Base-by-base conservation (phyloP, 805 yeast species). In the Barnettozyma sp. region DNA sequence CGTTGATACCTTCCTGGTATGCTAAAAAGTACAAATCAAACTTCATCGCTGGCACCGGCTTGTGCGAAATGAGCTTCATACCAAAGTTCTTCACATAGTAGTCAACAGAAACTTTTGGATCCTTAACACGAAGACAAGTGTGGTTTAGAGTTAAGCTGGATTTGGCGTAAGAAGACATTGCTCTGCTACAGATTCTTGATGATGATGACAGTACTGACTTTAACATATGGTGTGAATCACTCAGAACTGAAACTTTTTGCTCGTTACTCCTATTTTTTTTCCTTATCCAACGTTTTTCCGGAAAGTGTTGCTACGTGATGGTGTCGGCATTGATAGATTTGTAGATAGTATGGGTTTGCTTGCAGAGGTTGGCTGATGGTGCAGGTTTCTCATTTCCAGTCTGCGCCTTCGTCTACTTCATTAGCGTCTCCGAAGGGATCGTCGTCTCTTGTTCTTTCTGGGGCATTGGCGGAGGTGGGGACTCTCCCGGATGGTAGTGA, bases 21-120 rank as follows among this genome's bases (percentile, higher is more conserved):
- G 78, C 82, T 40, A 90, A 61, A 61, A 82, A 76, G 62, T 81
- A 84, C 26, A 86, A 63, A 26, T 79, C 71, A 57, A 77, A 81
- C 41, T 74, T 71, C 49, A 66, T 58, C 25, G 69, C 75, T 8
- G 78, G 71, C 40, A 75, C 61, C 31, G 72, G 70, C 47, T 73
- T 56, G 38, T 66, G 65, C 17, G 62, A 63, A 40, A 86, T 49
- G 26, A 78, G 62, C 44, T 70, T 70, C 76, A 92, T 71, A 24
- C 92, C 92, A 54, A 90, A 82, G 46, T 77, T 67, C 40, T 76
- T 69, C 43, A 69, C 66, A 61, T 92, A 90, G 65, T 84, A 90
- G 6, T 72, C 71, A 27, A 84, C 62, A 12, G 94, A 75, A 14
- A 64, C 70, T 52, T 73, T 68, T 22, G 96, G 90, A 54, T 90